Evolutionary conservation across 2,329 filamentous ascomycete genomes (phyloP).

Genomic region (Colletotrichum eleusines): DNA sequence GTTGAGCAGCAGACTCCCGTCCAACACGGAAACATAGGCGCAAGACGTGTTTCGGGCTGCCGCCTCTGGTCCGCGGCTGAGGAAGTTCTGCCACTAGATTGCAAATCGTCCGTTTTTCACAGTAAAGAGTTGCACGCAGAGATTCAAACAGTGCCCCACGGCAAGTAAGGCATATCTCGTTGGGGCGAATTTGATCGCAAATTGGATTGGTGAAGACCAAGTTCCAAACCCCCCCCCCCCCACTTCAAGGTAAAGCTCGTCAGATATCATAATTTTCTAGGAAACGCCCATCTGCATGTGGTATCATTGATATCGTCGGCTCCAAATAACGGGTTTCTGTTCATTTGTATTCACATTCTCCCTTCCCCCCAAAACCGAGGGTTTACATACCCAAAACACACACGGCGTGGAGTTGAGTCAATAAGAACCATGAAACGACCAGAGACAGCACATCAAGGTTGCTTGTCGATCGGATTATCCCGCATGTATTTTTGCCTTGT

Average conservation of each 20-base stretch:
- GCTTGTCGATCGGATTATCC: neutral
- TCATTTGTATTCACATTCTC: neutral
- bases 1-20: neutral
- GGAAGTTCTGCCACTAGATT: neutral
- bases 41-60: slow-evolving; percentile 11
- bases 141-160: neutral
- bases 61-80: neutral
- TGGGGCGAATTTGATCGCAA: neutral
- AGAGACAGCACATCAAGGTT: neutral
- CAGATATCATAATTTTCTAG: slow-evolving; percentile 1
- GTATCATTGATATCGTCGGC: neutral
- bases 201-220: neutral
- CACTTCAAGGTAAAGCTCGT: neutral
- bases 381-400: neutral
- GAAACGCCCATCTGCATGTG: neutral
- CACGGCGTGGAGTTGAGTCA: slow-evolving; percentile 11
- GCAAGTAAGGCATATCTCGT: neutral
- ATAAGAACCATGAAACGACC: neutral
- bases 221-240: neutral
- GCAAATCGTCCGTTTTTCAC: neutral
- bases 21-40: neutral
- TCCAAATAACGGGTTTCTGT: neutral
- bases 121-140: too few relatives aligned
- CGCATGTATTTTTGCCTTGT: slow-evolving; percentile 1
- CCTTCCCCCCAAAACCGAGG: slow-evolving; percentile 1